phyloP scores from a whole-genome alignment of 176 grass and related monocot species.

The Juncus inflexus region DNA sequence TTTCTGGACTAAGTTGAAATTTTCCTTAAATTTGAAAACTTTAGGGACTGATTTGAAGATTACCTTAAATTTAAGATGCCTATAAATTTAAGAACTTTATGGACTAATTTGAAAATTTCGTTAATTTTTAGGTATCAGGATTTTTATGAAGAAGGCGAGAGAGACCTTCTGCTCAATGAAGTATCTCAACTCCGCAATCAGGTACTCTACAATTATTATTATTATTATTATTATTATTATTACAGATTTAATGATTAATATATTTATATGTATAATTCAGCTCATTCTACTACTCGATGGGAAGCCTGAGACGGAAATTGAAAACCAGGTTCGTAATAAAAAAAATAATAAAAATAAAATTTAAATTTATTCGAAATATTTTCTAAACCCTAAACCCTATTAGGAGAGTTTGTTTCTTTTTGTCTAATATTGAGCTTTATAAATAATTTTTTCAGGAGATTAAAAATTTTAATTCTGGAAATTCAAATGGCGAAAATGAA shows the following conservation, averaged over 20 bases:
- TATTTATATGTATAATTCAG: slow-evolving; percentile 37
- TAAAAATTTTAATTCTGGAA: slow-evolving; percentile 20
- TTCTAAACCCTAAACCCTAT: neutral
- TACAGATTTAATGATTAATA: slow-evolving; percentile 5
- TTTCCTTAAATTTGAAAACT: neutral
- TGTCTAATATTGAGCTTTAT: slow-evolving; percentile 11
- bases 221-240: neutral
- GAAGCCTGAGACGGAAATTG: slow-evolving; percentile 33
- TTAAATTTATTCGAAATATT: neutral
- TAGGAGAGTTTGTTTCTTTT: neutral
- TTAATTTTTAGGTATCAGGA: slow-evolving; percentile 58
- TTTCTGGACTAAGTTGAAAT: neutral
- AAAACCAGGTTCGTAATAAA: slow-evolving; percentile 39
- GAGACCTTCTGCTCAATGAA: slow-evolving; percentile 72
- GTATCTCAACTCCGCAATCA: slow-evolving; percentile 70
- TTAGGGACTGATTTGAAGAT: neutral
- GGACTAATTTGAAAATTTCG: neutral
- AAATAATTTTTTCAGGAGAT: slow-evolving; percentile 41
- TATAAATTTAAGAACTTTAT: no score
- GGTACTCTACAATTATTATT: slow-evolving; percentile 29
- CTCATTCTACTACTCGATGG: slow-evolving; percentile 54
- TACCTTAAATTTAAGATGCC: no score
- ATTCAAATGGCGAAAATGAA: slow-evolving; percentile 37
- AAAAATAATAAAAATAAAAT: neutral
- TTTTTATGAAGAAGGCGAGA: slow-evolving; percentile 75